Percentiles rank a stretch among this genome's conserved stretches.
phyloP scores from a whole-genome alignment of 306 rosid species.

The Cercis canadensis region DNA sequence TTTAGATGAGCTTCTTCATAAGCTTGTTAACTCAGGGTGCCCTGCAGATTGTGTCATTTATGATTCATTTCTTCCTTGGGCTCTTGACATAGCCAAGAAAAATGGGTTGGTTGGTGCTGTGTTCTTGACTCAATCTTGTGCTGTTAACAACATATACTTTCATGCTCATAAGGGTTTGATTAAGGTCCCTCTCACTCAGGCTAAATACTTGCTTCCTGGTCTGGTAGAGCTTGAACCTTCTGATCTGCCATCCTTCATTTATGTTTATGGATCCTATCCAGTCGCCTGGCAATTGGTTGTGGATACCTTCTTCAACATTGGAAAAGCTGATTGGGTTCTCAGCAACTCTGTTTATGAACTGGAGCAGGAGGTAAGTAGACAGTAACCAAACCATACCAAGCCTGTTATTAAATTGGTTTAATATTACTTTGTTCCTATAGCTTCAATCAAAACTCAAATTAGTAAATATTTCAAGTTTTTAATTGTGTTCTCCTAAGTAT shows the following conservation, averaged over 20 bases:
- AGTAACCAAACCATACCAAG: too few relatives aligned
- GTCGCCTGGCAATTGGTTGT: background rate
- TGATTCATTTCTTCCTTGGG: slow-evolving; percentile 40
- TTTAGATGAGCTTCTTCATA: background rate
- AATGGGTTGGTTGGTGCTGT: slow-evolving; percentile 26
- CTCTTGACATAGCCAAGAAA: slow-evolving; percentile 35
- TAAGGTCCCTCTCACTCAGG: slow-evolving; percentile 5
- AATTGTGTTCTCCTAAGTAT: too few relatives aligned
- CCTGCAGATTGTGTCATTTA: slow-evolving; percentile 27
- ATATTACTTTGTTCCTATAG: too few relatives aligned
- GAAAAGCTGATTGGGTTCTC: slow-evolving; percentile 35
- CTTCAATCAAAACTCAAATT: too few relatives aligned
- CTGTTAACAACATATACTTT: slow-evolving; percentile 28
- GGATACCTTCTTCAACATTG: slow-evolving; percentile 31
- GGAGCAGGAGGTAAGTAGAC: slow-evolving; percentile 32
- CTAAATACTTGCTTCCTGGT: slow-evolving; percentile 1
- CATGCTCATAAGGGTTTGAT: slow-evolving; percentile 28
- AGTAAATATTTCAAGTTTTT: too few relatives aligned
- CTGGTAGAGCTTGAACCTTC: slow-evolving; percentile 15
- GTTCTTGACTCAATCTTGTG: slow-evolving; percentile 38
- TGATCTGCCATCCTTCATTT: slow-evolving; percentile 36
- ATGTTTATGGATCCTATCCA: slow-evolving; percentile 1
- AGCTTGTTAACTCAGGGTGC: slow-evolving; percentile 8
- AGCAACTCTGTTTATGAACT: slow-evolving; percentile 31
- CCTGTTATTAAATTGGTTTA: too few relatives aligned